Base-by-base conservation (phyloP, 1,284 basidiomycete species). In the Trichosporon sp. region DNA sequence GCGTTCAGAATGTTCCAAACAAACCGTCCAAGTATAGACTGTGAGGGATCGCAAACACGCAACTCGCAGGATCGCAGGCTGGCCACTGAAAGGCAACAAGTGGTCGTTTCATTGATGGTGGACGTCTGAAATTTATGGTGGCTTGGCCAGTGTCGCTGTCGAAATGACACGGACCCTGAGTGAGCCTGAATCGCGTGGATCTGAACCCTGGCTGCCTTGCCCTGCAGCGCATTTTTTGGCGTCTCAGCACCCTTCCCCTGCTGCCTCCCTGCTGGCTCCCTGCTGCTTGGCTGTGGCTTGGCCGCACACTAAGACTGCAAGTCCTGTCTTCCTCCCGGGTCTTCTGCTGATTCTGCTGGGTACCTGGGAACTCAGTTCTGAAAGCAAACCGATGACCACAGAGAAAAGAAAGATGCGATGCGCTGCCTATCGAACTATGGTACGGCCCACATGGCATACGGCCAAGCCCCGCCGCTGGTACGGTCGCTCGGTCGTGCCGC, bases 181-280 rank as follows among this genome's bases (percentile, higher is more conserved):
- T 1, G 51, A 40, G 51, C 51, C 51, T 54, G 51, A 54, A 54
- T 54, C 51, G 51, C 51, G 51, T 26, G 51, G 51, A 54, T 26
- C n/a, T 54, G 51, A 21, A 54, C 51, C 51, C 51, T 54, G 51
- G 51, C 2, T 8, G 8, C 6, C n/a, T 54, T 21, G 16, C 51
- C 51, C 51, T 54, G 51, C 51, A 54, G 51, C 51, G 51, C 21
- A 54, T 54, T 54, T 54, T 54, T 54, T 54, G 51, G 51, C 51
- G 51, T 54, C 51, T 54, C 51, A 54, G 51, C 19, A 11, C 8
- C 10, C 51, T 3, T 54, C 19, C 51, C 46, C 19, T 48, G 46
- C 46, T 19, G 8, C 26, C 26, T 26, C 26, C 26, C 26, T 26
- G 26, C 26, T 26, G 26, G 19, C 46, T 37, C 48, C 19, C 51